Evolutionary conservation across 345 rosid genomes (phyloP).

Genomic region (Mangifera indica): DNA sequence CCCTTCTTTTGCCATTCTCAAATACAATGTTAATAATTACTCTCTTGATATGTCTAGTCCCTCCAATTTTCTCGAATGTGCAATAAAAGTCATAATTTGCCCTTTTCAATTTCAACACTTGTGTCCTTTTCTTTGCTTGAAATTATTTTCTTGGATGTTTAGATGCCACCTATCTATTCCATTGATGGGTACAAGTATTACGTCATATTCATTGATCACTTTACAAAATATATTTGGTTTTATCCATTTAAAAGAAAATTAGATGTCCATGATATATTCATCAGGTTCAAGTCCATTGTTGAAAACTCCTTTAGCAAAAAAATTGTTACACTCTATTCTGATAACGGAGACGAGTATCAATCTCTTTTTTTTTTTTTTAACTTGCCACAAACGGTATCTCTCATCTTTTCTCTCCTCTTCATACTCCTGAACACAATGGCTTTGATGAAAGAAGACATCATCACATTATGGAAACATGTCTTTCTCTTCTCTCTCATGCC

Average conservation of each 20-base stretch:
- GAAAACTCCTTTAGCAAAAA: no score
- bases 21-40: background rate
- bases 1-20: background rate
- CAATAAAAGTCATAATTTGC: no score
- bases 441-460: no score
- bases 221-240: no score
- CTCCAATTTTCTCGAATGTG: background rate
- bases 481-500: background rate
- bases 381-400: background rate
- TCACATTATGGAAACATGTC: background rate
- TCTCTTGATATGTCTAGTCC: background rate
- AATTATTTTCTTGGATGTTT: background rate
- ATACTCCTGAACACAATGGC: background rate
- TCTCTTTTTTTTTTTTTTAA: no score
- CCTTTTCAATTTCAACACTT: background rate
- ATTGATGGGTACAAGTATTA: background rate
- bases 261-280: background rate
- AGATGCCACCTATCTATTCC: background rate
- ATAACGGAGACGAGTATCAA: background rate
- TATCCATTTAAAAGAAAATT: no score
- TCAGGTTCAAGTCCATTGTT: background rate
- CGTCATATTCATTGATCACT: no score
- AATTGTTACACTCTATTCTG: background rate
- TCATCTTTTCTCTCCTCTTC: background rate
- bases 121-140: no score